Evolutionary conservation across 2,329 filamentous ascomycete genomes (phyloP), one percentile per base, ranked within the genome.

Genomic region (Akanthomyces lecanii): DNA sequence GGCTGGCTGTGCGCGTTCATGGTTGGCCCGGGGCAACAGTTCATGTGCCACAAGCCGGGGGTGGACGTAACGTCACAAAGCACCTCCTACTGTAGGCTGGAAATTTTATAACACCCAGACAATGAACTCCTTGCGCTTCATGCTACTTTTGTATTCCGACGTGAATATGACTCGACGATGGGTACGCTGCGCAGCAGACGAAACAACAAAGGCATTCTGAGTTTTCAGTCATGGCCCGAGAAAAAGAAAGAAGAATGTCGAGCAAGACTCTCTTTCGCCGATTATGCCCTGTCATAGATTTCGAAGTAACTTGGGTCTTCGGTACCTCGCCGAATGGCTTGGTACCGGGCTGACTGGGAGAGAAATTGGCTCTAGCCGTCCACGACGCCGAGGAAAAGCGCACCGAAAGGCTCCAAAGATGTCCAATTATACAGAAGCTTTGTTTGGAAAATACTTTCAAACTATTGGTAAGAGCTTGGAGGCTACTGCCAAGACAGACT

Each of bases 1-100:
- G 21, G 33, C 16, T n/a, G 33, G 40, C 18, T 44, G 38, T 16
- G 21, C 48, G 21, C 28, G 45, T 30, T 40, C 60, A 45, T 58
- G 54, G 61, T 47, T 52, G 47, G 54, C 47, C 38, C 33, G 38
- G 61, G 54, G 53, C 47, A 47, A 14, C 30, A 57, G 53, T 63
- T 63, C 54, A 23, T 45, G 47, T 57, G 8, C 33, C 42, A 21
- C 44, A n/a, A 48, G 36, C 10, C 23, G 3, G 47, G 53, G 36
- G 53, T 45, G 33, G n/a, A 57, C 14, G 61, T 58, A 63, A 63
- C 61, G 61, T 63, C 54, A 33, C 54, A 58, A 50, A 33, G 18
- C 23, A 30, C 28, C 28, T 30, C 28, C 28, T 30, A 14, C 14
- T n/a, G 2, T 33, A 28, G 21, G 45, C 23, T 28, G 14, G 16